phyloP scores from a whole-genome alignment of 352 stramenopile genomes.

The Globisporangium acanthophoron region DNA sequence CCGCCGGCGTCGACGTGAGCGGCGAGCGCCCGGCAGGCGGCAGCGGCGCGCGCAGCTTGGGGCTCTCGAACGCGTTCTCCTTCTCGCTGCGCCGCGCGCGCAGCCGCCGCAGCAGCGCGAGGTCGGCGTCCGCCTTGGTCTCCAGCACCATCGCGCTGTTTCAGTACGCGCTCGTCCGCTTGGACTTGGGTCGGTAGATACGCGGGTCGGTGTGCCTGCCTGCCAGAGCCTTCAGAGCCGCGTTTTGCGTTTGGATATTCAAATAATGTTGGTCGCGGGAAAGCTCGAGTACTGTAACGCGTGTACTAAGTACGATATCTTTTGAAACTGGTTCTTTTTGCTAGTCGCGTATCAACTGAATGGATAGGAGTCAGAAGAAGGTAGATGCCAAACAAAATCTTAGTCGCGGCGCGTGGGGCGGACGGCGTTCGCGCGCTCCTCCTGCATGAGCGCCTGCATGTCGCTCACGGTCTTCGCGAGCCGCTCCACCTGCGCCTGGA shows the following conservation, averaged over 20 bases:
- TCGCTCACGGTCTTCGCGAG: slow-evolving; percentile 31
- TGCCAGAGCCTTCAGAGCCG: background rate
- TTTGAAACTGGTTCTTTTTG: background rate
- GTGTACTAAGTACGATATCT: background rate
- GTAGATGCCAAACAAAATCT: background rate
- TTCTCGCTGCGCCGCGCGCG: slow-evolving; percentile 16
- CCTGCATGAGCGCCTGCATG: slow-evolving; percentile 22
- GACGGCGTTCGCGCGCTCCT: slow-evolving; percentile 11
- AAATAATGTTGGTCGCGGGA: slow-evolving; percentile 3
- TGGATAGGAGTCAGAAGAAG: background rate
- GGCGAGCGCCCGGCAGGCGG: no score
- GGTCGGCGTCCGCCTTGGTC: slow-evolving; percentile 8
- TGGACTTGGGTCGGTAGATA: background rate
- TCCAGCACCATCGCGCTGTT: slow-evolving; percentile 8
- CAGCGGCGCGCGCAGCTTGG: slow-evolving; percentile 10
- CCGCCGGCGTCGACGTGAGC: background rate
- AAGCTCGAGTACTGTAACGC: background rate
- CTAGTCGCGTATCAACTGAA: background rate
- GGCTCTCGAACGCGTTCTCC: slow-evolving; percentile 15
- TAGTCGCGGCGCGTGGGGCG: background rate
- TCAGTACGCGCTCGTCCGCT: background rate
- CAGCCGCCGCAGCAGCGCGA: slow-evolving; percentile 14
- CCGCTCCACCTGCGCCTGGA: slow-evolving; percentile 35
- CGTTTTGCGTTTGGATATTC: slow-evolving; percentile 14
- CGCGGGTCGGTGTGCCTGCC: no score